phyloP scores from a whole-genome alignment of 2,329 filamentous ascomycete genomes.

The Harringtonia lauricola region DNA sequence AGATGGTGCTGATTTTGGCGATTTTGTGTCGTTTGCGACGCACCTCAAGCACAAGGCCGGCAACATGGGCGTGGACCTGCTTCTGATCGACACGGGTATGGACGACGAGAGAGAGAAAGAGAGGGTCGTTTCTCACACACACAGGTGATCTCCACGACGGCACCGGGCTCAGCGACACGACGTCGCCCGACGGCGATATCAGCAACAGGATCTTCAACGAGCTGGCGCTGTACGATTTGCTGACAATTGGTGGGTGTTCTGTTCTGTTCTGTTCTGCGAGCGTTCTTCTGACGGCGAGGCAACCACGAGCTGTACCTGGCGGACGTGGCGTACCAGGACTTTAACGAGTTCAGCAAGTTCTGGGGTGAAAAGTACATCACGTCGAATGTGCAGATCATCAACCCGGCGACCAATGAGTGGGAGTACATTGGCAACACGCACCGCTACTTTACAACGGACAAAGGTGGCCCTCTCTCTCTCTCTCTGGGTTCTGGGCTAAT shows the following conservation, averaged over 20 bases:
- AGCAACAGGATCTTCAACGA: conserved; percentile 35
- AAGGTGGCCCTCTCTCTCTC: conserved; percentile 9
- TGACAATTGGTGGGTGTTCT: conserved; percentile 28
- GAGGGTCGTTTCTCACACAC: neutral
- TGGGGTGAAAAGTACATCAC: conserved; percentile 37
- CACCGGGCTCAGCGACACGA: conserved; percentile 50
- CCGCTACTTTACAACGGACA: conserved; percentile 30
- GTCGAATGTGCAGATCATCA: conserved; percentile 32
- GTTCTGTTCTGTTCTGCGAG: neutral
- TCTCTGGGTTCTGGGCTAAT: neutral
- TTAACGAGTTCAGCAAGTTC: conserved; percentile 44
- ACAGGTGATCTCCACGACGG: conserved; percentile 53
- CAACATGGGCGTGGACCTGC: conserved; percentile 44
- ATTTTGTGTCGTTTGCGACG: conserved; percentile 49
- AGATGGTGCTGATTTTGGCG: conserved; percentile 54
- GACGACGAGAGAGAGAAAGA: too few species aligned
- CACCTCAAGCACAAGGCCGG: conserved; percentile 49
- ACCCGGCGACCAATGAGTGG: conserved; percentile 25
- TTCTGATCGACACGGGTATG: conserved; percentile 47
- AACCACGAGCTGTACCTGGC: conserved; percentile 58
- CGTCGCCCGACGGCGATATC: conserved; percentile 41
- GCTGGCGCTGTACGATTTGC: conserved; percentile 27
- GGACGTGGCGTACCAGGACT: conserved; percentile 50
- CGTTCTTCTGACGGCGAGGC: conserved; percentile 15
- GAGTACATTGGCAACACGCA: conserved; percentile 32